Conservation (phyloP, 2,329 filamentous ascomycete species). For the Curvularia verruculosa region DNA sequence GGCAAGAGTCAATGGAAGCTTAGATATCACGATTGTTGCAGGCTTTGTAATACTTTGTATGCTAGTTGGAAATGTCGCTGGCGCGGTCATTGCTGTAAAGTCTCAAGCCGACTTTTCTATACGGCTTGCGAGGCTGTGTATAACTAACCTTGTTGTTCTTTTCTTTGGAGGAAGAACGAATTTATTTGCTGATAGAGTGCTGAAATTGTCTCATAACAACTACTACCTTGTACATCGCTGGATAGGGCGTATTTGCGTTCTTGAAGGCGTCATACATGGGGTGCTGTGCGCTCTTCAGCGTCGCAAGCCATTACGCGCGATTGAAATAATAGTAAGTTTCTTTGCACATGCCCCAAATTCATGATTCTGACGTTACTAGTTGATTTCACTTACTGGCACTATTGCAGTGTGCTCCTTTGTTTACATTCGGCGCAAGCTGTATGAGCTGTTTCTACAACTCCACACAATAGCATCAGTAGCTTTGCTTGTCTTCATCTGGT, state of each 20-base stretch:
- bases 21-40: neutral
- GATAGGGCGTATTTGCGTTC: conserved; percentile 9
- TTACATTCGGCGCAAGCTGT: neutral
- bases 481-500: neutral
- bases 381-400: neutral
- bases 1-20: neutral
- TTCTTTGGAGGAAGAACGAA: conserved; percentile 4
- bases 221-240: conserved; percentile 9
- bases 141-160: neutral
- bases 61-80: neutral
- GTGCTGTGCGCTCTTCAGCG: neutral
- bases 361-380: too few species aligned
- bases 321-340: neutral
- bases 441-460: neutral
- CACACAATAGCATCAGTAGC: neutral
- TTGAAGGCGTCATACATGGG: conserved; percentile 1
- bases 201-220: neutral
- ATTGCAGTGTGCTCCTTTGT: neutral
- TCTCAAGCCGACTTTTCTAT: neutral
- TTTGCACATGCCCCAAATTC: neutral
- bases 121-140: neutral
- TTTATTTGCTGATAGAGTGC: neutral
- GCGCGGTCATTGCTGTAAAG: neutral
- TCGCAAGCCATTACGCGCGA: neutral
- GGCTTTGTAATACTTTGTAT: neutral